Conservation (phyloP, 768 basidiomycete genomes). For the Pleurotus pulmonarius region DNA sequence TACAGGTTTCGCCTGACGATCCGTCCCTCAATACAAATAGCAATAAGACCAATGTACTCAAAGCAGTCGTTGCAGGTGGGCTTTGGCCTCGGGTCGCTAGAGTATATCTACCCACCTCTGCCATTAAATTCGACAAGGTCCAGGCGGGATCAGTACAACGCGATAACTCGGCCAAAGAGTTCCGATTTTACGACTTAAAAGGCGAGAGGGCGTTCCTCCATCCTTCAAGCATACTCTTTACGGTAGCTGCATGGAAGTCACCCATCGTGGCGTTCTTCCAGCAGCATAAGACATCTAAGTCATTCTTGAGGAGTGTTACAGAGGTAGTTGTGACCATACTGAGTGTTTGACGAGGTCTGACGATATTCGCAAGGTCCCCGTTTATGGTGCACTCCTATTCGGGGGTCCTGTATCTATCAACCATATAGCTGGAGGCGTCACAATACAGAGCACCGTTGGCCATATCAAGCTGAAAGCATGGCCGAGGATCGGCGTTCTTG, state of each 20-base stretch:
- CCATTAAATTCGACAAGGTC: slow-evolving; percentile 81
- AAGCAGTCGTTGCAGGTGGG: slow-evolving; percentile 81
- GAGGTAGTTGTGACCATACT: slow-evolving; percentile 46
- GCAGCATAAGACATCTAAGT: slow-evolving; percentile 77
- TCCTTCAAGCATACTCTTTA: slow-evolving; percentile 78
- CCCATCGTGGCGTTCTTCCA: slow-evolving; percentile 84
- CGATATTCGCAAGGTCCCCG: slow-evolving; percentile 54
- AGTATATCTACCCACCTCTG: slow-evolving; percentile 68
- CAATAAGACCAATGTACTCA: slow-evolving; percentile 69
- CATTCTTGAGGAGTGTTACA: slow-evolving; percentile 83
- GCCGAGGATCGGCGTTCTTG: slow-evolving; percentile 88
- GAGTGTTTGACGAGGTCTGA: neutral
- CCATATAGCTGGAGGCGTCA: slow-evolving; percentile 76
- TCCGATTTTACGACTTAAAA: slow-evolving; percentile 73
- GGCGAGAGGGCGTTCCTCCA: slow-evolving; percentile 72
- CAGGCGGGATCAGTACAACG: slow-evolving; percentile 81
- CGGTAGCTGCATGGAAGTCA: slow-evolving; percentile 65
- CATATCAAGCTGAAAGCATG: slow-evolving; percentile 69
- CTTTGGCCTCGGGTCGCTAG: slow-evolving; percentile 83
- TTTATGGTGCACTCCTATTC: slow-evolving; percentile 83
- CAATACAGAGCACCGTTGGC: slow-evolving; percentile 49
- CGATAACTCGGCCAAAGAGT: slow-evolving; percentile 81
- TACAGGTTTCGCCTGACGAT: slow-evolving; percentile 38
- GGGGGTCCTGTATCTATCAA: slow-evolving; percentile 78
- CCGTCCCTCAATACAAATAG: slow-evolving; percentile 62